Evolutionary conservation across 176 grass and related monocot species (phyloP).

Genomic region (Zea luxurians): DNA sequence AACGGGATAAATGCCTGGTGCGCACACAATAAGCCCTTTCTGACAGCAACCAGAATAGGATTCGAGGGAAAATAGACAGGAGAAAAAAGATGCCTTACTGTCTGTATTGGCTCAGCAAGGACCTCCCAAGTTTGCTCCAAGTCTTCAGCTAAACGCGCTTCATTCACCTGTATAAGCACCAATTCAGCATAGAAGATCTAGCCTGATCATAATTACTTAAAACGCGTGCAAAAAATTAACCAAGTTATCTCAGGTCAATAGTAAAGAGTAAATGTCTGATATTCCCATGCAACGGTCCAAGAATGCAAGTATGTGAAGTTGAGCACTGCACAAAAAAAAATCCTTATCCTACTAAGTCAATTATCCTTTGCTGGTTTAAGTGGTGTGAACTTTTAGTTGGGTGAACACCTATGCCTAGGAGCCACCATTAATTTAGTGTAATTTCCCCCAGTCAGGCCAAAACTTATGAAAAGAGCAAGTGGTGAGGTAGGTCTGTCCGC

Average conservation of each 20-base stretch:
- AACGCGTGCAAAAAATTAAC: not conserved
- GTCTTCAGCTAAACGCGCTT: slow-evolving; percentile 64
- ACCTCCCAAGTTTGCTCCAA: slow-evolving; percentile 92
- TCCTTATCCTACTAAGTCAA: not conserved
- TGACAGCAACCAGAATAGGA: slow-evolving; percentile 13
- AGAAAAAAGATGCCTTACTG: slow-evolving; percentile 47
- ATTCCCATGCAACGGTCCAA: slow-evolving; percentile 15
- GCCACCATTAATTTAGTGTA: not conserved
- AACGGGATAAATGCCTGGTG: not conserved
- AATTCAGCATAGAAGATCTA: slow-evolving; percentile 17
- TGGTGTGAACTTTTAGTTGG: not conserved
- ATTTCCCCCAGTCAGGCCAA: no score
- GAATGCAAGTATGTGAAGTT: not conserved
- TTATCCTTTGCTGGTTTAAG: not conserved
- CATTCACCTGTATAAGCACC: slow-evolving; percentile 63
- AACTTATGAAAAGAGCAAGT: slow-evolving; percentile 13
- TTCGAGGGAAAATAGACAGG: not conserved
- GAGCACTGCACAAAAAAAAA: slow-evolving; percentile 23
- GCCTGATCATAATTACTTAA: not conserved
- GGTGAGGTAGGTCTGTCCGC: slow-evolving; percentile 1
- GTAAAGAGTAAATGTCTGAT: not conserved
- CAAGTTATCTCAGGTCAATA: slow-evolving; percentile 19
- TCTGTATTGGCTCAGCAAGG: slow-evolving; percentile 92
- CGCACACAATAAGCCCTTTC: not conserved
- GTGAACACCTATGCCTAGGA: not conserved